Evolutionary conservation across 495 filamentous ascomycete species (phyloP).

Genomic region (Achaetomiella virescens): DNA sequence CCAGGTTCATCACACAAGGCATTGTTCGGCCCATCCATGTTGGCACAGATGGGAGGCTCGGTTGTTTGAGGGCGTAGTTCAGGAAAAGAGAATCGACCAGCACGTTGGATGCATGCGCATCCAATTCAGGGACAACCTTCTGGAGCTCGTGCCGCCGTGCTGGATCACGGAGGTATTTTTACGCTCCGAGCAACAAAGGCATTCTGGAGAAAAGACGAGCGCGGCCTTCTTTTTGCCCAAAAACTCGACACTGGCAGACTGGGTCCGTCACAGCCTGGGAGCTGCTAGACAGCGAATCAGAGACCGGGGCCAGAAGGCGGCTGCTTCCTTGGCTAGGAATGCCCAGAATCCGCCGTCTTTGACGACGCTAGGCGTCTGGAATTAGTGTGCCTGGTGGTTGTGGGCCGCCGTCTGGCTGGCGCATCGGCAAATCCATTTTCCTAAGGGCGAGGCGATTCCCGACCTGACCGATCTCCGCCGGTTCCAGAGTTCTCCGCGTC

Average conservation of each 20-base stretch:
- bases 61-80: no score
- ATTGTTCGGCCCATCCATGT: no score
- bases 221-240: no score
- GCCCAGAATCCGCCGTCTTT: background rate
- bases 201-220: no score
- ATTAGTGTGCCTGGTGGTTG: background rate
- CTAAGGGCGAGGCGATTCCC: constrained; percentile 6
- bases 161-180: constrained; percentile 6
- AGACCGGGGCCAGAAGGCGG: background rate
- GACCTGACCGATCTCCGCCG: constrained; percentile 1
- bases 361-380: background rate
- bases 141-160: background rate
- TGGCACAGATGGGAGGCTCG: no score
- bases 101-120: no score
- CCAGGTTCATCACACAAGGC: no score
- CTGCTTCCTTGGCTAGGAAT: background rate
- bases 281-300: background rate
- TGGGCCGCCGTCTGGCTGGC: background rate
- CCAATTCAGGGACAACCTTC: background rate
- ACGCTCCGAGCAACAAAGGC: constrained; percentile 5
- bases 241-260: background rate
- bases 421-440: constrained; percentile 28
- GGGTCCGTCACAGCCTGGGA: background rate
- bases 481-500: constrained; percentile 11
- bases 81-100: no score